Base-by-base conservation (phyloP, 352 stramenopile genomes). In the Phytopythium boreale region DNA sequence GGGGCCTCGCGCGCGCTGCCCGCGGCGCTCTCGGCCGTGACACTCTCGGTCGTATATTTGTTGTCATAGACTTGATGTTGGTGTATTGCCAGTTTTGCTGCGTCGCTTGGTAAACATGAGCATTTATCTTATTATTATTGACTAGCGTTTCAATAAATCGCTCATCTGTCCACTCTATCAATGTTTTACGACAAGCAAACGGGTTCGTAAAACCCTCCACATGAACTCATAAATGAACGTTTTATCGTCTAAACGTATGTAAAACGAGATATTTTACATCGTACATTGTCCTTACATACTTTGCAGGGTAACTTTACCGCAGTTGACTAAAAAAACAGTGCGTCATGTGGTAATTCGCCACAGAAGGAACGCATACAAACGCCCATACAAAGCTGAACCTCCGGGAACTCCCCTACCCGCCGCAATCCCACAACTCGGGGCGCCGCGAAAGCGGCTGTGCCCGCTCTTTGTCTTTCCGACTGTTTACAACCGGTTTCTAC, bases 41-140 rank as follows among this genome's bases (percentile, higher is more conserved):
- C 68, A 0, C 63, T 84, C 31, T 68, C 68, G 34, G 37, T 80
- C 8, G 85, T 76, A 3, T 34, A 22, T 9, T 53, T 89, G 60
- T 66, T 88, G 29, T 62, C 87, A 22, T 89, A 82, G 63, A 68
- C 24, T 46, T 12, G 26, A 7, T 43, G 24, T 46, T 46, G 10
- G 52, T 29, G 31, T 19, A 47, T 29, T 27, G 9, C 8, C 14
- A 17, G 47, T 4, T 53, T 9, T 50, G 11, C 20, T 12, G 14
- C 46, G 24, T 31, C 47, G 22, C 12, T 14, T 17, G 49, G 24
- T 17, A 56, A 31, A 36, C 12, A n/a, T 34, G 27, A 36, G 49
- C 49, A 56, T 39, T 56, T 41, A 56, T 5, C 12, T 22, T 39
- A 36, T 56, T 51, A 51, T 4, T 51, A 29, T 4, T 7, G 39